These are phyloP conservation scores for Trichosporon sp. DNA, from an alignment of 1,284 basidiomycete genomes.

Conservation along the genomic window DNA sequence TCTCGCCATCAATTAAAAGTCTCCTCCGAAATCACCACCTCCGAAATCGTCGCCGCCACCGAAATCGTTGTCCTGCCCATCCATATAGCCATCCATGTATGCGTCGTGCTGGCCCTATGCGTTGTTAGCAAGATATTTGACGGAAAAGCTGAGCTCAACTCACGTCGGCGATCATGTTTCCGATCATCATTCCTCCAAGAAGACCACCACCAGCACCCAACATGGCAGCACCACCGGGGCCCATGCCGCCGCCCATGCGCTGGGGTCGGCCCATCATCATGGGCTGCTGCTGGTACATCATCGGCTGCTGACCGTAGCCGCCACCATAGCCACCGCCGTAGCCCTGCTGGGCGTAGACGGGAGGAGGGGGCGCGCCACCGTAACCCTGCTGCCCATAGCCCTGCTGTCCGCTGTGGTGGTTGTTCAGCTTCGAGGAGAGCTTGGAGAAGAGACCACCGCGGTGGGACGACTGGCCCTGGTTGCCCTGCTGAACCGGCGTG, in stretches of 20 bases:
- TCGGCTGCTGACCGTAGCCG: constrained; percentile 35
- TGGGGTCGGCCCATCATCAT: constrained; percentile 17
- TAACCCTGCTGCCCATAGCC: constrained; percentile 36
- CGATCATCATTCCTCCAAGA: constrained; percentile 55
- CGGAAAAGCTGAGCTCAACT: constrained; percentile 24
- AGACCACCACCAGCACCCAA: constrained; percentile 54
- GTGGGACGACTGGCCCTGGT: constrained; percentile 24
- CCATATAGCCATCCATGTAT: constrained; percentile 48
- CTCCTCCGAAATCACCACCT: constrained; percentile 36
- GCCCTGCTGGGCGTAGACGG: constrained; percentile 22
- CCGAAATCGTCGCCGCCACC: constrained; percentile 37
- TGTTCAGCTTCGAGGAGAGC: constrained; percentile 39
- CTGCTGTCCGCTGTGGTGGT: constrained; percentile 37
- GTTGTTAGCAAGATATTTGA: background rate
- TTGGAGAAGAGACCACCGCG: constrained; percentile 50
- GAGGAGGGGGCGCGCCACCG: constrained; percentile 23
- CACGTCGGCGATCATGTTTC: constrained; percentile 48
- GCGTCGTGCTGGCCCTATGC: constrained; percentile 33
- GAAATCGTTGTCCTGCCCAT: constrained; percentile 34
- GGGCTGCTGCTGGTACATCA: constrained; percentile 25
- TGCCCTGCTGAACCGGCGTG: background rate
- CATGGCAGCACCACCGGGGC: constrained; percentile 32
- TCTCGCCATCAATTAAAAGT: background rate
- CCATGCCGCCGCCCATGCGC: constrained; percentile 7
- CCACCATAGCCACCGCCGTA: constrained; percentile 9